Conservation (phyloP, 1,139 yeast genomes). For the Yarrowia galli region DNA sequence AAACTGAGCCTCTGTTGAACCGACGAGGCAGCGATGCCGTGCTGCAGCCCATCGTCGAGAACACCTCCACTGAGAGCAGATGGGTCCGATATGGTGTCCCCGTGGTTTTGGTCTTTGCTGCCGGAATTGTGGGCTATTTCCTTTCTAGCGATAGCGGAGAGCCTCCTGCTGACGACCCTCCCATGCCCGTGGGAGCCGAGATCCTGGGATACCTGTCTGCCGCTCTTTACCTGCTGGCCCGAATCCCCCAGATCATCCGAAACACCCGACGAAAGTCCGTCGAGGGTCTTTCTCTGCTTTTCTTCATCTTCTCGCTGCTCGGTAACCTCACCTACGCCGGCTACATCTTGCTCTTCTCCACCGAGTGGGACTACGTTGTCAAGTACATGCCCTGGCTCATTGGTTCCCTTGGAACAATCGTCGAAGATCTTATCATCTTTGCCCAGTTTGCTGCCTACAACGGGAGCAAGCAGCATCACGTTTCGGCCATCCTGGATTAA, state of each 20-base stretch:
- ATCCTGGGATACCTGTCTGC: constrained; percentile 77
- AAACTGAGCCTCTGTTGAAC: constrained; percentile 44
- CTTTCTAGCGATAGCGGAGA: constrained; percentile 52
- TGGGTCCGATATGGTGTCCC: constrained; percentile 63
- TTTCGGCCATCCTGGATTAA: constrained; percentile 41
- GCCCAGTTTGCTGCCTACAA: constrained; percentile 67
- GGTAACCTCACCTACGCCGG: constrained; percentile 82
- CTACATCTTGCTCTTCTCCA: constrained; percentile 71
- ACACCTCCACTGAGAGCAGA: constrained; percentile 26
- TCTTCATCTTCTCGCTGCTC: constrained; percentile 74
- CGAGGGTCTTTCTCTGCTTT: constrained; percentile 74
- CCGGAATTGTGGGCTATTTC: constrained; percentile 71
- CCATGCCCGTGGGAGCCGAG: constrained; percentile 66
- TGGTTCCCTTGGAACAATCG: constrained; percentile 76
- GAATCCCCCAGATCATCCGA: constrained; percentile 80
- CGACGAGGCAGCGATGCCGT: constrained; percentile 45
- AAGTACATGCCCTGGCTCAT: constrained; percentile 76
- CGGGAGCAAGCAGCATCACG: constrained; percentile 39
- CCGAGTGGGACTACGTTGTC: constrained; percentile 64
- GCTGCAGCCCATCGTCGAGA: constrained; percentile 37
- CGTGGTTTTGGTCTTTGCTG: constrained; percentile 65
- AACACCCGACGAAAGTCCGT: constrained; percentile 74
- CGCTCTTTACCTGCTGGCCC: constrained; percentile 70
- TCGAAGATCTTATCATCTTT: constrained; percentile 70
- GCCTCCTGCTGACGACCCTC: constrained; percentile 45